Evolutionary conservation across 2,329 filamentous ascomycete genomes (phyloP), one percentile per base, ranked within the genome.

Genomic region (Fusarium nurragi): DNA sequence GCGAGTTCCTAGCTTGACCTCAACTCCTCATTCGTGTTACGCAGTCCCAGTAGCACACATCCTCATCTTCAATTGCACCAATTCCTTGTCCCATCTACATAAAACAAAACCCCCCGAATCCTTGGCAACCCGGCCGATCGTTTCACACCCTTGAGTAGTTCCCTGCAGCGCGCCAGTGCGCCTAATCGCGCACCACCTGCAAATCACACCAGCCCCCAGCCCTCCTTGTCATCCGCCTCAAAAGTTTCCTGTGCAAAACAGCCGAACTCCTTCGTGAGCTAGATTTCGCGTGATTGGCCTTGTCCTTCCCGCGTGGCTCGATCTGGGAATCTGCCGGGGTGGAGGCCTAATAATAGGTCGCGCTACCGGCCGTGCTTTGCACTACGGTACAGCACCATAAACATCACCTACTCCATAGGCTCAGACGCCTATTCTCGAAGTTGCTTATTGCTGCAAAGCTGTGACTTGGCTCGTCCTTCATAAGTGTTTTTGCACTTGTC

Each of bases 101-200:
- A 37, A 45, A 48, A 61, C 44, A 50, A 59, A 58, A 19, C 21
- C 23, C 44, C 43, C 48, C 32, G n/a, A 38, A 32, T 44, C 44
- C 44, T 51, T 54, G 52, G 32, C 40, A 51, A 53, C 26, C 55
- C 41, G 45, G 38, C 55, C 38, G 64, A 67, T 50, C 52, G 52
- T 65, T 40, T 54, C 55, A 65, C 54, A 51, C 54, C 60, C 48
- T 50, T 32, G 41, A 34, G 41, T 50, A 48, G 56, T 60, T 60
- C 36, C 34, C 49, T 68, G 46, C 58, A 71, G 54, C 47, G 67
- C 69, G 69, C 48, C 65, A 71, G 62, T 70, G 64, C 68, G 68
- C 50, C 63, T 70, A 71, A 60, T 55, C 69, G 69, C 69, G 69
- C 59, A 68, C 54, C 64, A 48, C 53, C 64, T 26, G 30, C 68